These are phyloP conservation scores for Trypanosoma lewisi DNA, from an alignment of 208 protist species.

Conservation along the genomic window DNA sequence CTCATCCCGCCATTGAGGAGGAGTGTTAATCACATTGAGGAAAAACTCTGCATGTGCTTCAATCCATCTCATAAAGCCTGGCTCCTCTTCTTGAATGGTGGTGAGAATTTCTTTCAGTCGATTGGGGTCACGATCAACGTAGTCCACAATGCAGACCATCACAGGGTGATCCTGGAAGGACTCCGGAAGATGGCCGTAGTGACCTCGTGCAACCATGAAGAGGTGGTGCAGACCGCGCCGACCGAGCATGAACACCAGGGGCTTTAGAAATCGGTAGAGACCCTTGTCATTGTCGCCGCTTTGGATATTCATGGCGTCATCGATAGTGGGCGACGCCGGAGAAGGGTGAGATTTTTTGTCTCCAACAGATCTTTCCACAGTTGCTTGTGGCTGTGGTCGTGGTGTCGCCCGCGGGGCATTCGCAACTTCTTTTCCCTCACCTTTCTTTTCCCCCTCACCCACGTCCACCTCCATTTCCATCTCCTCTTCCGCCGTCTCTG, in stretches of 20 bases:
- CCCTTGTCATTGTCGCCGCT: background rate
- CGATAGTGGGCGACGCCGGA: background rate
- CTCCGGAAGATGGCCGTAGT: conserved; percentile 20
- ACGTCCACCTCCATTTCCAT: no score
- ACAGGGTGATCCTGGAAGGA: conserved; percentile 48
- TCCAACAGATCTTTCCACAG: background rate
- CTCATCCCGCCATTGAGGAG: conserved; percentile 15
- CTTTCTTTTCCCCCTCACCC: no score
- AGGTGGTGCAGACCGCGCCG: conserved; percentile 12
- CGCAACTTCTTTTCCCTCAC: no score
- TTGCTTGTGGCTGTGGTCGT: background rate
- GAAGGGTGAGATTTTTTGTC: background rate
- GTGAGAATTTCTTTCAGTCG: conserved; percentile 40
- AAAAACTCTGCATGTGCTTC: conserved; percentile 41
- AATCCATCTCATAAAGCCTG: conserved; percentile 59
- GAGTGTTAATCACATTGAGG: conserved; percentile 27
- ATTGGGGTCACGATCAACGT: conserved; percentile 38
- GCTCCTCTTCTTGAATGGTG: conserved; percentile 40
- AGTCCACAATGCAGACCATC: conserved; percentile 51
- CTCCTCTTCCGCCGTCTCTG: background rate
- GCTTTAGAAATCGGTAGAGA: conserved; percentile 15
- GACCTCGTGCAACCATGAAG: conserved; percentile 4
- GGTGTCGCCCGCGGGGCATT: no score
- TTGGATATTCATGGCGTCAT: background rate
- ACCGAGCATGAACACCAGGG: conserved; percentile 16